Evolutionary conservation across 192 early-diverging fungal species (phyloP), one percentile per base, ranked within the genome.

Genomic region (Dimargaris xerosporica): DNA sequence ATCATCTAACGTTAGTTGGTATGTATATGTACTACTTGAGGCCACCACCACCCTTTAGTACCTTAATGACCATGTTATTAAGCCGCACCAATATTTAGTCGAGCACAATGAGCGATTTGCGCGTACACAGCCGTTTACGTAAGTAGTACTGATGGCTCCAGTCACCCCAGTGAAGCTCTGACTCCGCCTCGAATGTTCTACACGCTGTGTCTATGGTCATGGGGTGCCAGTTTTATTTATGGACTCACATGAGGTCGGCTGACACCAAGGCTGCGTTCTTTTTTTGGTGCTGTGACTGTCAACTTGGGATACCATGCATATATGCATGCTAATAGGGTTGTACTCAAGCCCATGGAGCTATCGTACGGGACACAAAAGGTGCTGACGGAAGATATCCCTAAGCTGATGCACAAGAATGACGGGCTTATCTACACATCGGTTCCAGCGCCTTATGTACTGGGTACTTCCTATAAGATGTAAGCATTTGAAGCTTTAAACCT

Each of bases 391-490:
- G 70, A 79, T 0, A 82, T 87, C 9, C 83, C 85, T 5, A 68
- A 64, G 12, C 66, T 87, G 19, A 75, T 74, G 61, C 86, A 91
- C 71, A 74, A 80, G 34, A 84, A 65, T 13, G 89, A 91, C 62
- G 89, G 89, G 0, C 64, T 89, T 7, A 88, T 91, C 42, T 91
- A 88, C 59, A 88, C 86, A 0, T 79, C 85, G 6, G 75, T 77
- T 17, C 51, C 62, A 0, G 73, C 80, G 5, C 78, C 79, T 23
- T 92, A 92, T 64, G 67, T 63, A 9, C 63, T 71, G 4, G 89
- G 89, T 31, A 90, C 87, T 6, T 81, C 79, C 53, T 28, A 72
- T 11, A 84, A 79, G 52, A 84, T 87, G 85, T 88, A 75, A 65
- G 75, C 48, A 62, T 13, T 21, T 39, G 2, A 7, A 7, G 7